These are phyloP conservation scores for Globisporangium echinulatum DNA, from an alignment of 352 stramenopile genomes.

Conservation along the genomic window DNA sequence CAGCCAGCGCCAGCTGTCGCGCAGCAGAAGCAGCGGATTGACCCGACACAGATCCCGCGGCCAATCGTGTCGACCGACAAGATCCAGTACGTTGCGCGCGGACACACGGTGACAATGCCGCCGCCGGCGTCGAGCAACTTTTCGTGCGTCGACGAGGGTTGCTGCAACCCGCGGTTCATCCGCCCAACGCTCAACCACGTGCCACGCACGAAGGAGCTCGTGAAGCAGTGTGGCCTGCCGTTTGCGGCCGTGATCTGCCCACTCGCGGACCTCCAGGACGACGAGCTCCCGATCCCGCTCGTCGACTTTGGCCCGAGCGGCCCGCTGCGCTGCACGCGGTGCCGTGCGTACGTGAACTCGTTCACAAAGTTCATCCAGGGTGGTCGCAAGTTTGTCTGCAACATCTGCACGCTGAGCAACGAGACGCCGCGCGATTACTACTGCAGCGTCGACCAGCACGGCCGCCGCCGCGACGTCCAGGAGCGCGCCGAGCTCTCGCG, in stretches of 20 bases:
- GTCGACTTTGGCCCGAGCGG: constrained; percentile 83
- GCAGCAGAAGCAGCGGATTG: constrained; percentile 71
- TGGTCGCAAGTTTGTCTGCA: constrained; percentile 84
- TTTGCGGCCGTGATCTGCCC: constrained; percentile 80
- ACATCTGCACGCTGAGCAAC: constrained; percentile 84
- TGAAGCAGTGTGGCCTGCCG: constrained; percentile 72
- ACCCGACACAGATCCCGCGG: constrained; percentile 84
- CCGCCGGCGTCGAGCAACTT: constrained; percentile 73
- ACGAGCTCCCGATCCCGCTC: constrained; percentile 75
- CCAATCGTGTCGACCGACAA: constrained; percentile 59
- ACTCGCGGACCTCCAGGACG: constrained; percentile 72
- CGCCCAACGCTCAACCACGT: constrained; percentile 84
- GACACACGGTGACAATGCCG: constrained; percentile 80
- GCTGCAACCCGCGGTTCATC: constrained; percentile 87
- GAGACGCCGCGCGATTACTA: constrained; percentile 84
- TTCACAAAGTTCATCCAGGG: constrained; percentile 86
- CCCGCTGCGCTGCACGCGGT: constrained; percentile 79
- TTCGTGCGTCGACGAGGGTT: constrained; percentile 80
- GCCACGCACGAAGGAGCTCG: constrained; percentile 60
- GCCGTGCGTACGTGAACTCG: constrained; percentile 83
- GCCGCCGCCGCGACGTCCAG: constrained; percentile 71
- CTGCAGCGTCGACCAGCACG: constrained; percentile 83
- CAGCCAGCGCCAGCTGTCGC: constrained; percentile 33
- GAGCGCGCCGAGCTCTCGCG: constrained; percentile 75
- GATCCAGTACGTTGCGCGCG: constrained; percentile 70